These are phyloP conservation scores for Blattamonas nauphoetae DNA, from an alignment of 78 protist genomes.

Conservation along the genomic window DNA sequence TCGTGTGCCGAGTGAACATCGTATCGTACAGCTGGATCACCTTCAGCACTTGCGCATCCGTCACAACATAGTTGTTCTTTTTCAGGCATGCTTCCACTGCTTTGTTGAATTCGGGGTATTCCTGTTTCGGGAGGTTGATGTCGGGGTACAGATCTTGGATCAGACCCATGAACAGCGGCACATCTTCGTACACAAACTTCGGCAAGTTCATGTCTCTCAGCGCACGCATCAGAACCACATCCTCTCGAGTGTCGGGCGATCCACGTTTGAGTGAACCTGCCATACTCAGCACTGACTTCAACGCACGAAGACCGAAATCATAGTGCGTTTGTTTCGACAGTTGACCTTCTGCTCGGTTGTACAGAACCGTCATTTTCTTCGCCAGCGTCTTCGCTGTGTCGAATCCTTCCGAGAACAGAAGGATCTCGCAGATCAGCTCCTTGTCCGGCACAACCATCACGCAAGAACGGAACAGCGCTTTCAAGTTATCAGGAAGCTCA, in stretches of 20 bases:
- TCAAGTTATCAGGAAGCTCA: conserved; percentile 65
- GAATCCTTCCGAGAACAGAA: conserved; percentile 77
- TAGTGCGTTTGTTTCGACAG: conserved; percentile 74
- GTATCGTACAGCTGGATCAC: conserved; percentile 78
- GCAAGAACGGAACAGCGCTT: conserved; percentile 14
- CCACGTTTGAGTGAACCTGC: conserved; percentile 82
- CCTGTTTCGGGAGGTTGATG: conserved; percentile 37
- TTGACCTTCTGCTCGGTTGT: conserved; percentile 69
- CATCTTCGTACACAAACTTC: conserved; percentile 81
- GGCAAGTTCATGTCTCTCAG: conserved; percentile 81
- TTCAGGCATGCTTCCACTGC: conserved; percentile 31
- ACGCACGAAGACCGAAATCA: conserved; percentile 79
- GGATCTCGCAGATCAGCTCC: conserved; percentile 65
- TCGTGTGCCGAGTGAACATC: conserved; percentile 72
- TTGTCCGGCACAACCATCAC: conserved; percentile 75
- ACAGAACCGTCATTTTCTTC: conserved; percentile 73
- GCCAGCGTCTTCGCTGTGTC: conserved; percentile 57
- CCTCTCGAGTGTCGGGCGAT: conserved; percentile 43
- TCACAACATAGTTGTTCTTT: background rate
- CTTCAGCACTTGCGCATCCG: conserved; percentile 61
- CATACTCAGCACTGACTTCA: conserved; percentile 74
- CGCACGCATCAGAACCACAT: conserved; percentile 74
- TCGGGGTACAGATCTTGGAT: conserved; percentile 69
- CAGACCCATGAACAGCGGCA: conserved; percentile 74
- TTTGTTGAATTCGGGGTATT: conserved; percentile 30